These are phyloP conservation scores for Aureobasidium musti DNA, from an alignment of 2,329 filamentous ascomycete genomes.

Conservation along the genomic window DNA sequence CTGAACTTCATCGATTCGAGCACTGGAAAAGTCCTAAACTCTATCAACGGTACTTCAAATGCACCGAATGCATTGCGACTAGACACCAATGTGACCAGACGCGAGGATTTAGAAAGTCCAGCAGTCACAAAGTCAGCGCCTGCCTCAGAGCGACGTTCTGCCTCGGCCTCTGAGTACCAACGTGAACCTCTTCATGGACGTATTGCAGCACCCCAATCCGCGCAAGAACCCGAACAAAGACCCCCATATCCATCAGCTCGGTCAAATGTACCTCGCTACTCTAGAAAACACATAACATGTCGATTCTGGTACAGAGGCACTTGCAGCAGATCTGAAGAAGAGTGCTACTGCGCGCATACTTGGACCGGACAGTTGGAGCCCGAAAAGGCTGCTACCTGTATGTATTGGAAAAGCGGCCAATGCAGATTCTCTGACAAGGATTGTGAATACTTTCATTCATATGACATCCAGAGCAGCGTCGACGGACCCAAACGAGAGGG, in stretches of 20 bases:
- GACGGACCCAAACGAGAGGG: neutral
- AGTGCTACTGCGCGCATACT: slow-evolving; percentile 33
- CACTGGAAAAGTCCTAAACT: slow-evolving; percentile 34
- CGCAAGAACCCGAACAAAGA: neutral
- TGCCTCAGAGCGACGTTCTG: neutral
- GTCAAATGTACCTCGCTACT: neutral
- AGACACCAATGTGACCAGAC: slow-evolving; percentile 5
- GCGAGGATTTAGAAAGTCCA: neutral
- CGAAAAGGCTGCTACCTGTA: slow-evolving; percentile 17
- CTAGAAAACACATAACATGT: slow-evolving; percentile 32
- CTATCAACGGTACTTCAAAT: neutral
- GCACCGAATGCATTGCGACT: neutral
- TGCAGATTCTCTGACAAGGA: slow-evolving; percentile 25
- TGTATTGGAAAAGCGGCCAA: slow-evolving; percentile 5
- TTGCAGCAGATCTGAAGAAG: slow-evolving; percentile 30
- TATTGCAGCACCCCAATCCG: neutral
- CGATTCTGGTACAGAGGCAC: slow-evolving; percentile 31
- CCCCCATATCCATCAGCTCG: slow-evolving; percentile 4
- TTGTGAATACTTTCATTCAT: slow-evolving; percentile 24
- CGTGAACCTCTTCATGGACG: neutral
- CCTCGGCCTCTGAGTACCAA: neutral
- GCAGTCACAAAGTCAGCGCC: slow-evolving; percentile 3
- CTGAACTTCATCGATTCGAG: slow-evolving; percentile 38
- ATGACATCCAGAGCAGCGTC: neutral
- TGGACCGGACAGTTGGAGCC: neutral